Evolutionary conservation across 805 yeast species (phyloP), one percentile per base, ranked within the genome.

Genomic region (Saturnispora zaruensis): DNA sequence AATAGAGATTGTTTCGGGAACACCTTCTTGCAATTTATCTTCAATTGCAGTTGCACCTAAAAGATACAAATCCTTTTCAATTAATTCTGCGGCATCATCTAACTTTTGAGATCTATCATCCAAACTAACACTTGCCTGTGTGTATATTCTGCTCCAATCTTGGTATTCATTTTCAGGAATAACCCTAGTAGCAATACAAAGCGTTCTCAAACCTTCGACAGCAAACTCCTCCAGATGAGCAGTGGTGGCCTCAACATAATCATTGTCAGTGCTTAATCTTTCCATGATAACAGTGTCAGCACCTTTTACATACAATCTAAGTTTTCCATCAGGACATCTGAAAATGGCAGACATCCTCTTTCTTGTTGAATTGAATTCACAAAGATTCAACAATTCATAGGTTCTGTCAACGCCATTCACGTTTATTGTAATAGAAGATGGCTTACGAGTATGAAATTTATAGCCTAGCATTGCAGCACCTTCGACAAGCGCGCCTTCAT

Each of bases 41-140:
- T 93, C 99, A 63, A 93, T 93, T 1, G 99, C 99, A 34, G 99
- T 95, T 2, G 98, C 98, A 37, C 99, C 99, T 16, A 93, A 70
- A 37, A 93, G 68, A 53, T 82, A 82, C 56, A 93, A 69, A 53
- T 86, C 84, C 34, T 72, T 76, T 65, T 93, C 99, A 54, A 93
- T 89, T 49, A 80, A 58, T 60, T 91, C 96, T 0, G 99, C 98
- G 11, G 85, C 95, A 7, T 77, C 86, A 61, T 90, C 98, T 49
- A 95, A 71, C 60, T 80, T 81, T 25, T 80, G 81, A 24, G 82
- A 68, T 66, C 99, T 77, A 61, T 88, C 70, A 5, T 78, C 82
- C 61, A 93, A 66, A 2, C 95, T 78, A 1, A 95, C 85, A 0
- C 96, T 77, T 1, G 99, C 99, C 50, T 77, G 78, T 30, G 84